Evolutionary conservation across 1,139 yeast species (phyloP).

Genomic region (Sugiyamaella grinbergsii): DNA sequence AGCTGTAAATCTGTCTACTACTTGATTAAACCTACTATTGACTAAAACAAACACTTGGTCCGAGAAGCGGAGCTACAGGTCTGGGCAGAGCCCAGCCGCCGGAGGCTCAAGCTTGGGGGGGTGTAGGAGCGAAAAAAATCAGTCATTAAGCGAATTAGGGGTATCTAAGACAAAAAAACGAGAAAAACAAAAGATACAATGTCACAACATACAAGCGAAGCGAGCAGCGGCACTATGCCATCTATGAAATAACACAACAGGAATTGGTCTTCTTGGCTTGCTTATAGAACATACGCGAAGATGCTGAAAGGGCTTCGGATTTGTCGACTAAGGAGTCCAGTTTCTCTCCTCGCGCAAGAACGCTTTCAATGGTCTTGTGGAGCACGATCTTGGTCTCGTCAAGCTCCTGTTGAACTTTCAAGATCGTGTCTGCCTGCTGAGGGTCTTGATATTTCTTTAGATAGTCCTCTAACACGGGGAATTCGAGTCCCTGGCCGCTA

Average conservation of each 20-base stretch:
- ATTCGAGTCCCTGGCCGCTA: slow-evolving; percentile 50
- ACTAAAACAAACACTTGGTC: too few species aligned
- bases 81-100: background rate
- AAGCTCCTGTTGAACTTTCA: slow-evolving; percentile 96
- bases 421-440: slow-evolving; percentile 90
- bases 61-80: too few species aligned
- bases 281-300: slow-evolving; percentile 92
- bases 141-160: background rate
- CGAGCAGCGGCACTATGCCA: too few species aligned
- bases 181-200: background rate
- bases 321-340: slow-evolving; percentile 92
- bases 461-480: slow-evolving; percentile 67
- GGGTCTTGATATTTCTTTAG: slow-evolving; percentile 93
- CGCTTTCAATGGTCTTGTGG: slow-evolving; percentile 93
- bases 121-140: background rate
- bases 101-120: background rate
- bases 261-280: slow-evolving; percentile 98
- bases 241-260: slow-evolving; percentile 78
- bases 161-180: background rate
- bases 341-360: slow-evolving; percentile 94
- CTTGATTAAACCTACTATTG: too few species aligned
- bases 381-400: slow-evolving; percentile 96
- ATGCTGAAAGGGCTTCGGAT: slow-evolving; percentile 85
- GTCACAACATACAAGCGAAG: background rate
- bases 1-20: slow-evolving; percentile 30